Conservation (phyloP, 78 protist genomes). For the Monocercomonoides exilis region DNA sequence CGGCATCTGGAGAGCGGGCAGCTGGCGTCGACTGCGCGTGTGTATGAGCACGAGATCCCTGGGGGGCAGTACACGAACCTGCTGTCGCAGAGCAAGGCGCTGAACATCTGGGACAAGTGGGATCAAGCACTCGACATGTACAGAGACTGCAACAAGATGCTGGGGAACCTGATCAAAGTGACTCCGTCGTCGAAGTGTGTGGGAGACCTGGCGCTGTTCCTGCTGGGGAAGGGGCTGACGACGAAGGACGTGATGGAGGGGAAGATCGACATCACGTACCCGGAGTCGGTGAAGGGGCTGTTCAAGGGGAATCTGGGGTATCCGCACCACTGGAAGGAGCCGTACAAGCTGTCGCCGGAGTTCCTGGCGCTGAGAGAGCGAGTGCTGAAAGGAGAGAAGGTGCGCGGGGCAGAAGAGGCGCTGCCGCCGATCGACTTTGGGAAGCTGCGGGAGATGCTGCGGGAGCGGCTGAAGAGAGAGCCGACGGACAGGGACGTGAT, state of each 20-base stretch:
- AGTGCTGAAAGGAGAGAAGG: neutral
- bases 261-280: neutral
- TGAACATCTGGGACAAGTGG: slow-evolving; percentile 64
- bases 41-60: slow-evolving; percentile 73
- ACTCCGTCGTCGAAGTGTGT: slow-evolving; percentile 59
- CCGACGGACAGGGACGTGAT: neutral
- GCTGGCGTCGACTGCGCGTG: neutral
- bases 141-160: slow-evolving; percentile 49
- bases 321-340: slow-evolving; percentile 2
- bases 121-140: slow-evolving; percentile 37
- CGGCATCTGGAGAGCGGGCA: neutral
- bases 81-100: slow-evolving; percentile 45
- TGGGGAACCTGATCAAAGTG: slow-evolving; percentile 78
- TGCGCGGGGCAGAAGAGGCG: neutral
- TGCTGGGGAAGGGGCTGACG: neutral
- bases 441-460: neutral
- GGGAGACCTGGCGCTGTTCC: slow-evolving; percentile 18
- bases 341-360: neutral
- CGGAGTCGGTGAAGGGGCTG: neutral
- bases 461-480: neutral
- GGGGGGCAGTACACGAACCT: slow-evolving; percentile 86
- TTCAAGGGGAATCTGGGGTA: neutral
- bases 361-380: neutral
- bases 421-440: neutral
- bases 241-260: neutral